Evolutionary conservation across 2,329 filamentous ascomycete genomes (phyloP), one percentile per base, ranked within the genome.

Genomic region (Penicillium sp.): DNA sequence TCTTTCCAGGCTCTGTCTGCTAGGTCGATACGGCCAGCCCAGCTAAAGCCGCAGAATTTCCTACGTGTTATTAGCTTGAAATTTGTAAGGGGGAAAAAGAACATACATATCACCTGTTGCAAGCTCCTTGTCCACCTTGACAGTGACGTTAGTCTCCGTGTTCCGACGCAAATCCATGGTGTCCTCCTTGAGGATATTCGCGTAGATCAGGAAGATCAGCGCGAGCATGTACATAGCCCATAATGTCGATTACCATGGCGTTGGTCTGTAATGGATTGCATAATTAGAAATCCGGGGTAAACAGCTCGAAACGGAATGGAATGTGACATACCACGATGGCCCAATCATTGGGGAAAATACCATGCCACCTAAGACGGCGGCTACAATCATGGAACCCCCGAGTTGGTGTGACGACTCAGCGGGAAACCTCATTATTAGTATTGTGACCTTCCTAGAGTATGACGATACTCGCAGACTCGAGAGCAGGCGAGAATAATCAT

Each of bases 261-360:
- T 4, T 46, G n/a, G 49, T 57, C 45, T 58, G 58, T 3, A n/a
- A 32, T 14, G 14, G 11, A 14, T 26, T 14, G n/a, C 27, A 3
- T 16, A 10, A 22, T 27, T 20, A 44, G 34, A 9, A 6, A 14
- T 26, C 31, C 22, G 24, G n/a, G 26, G 18, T 20, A 24, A 44
- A 42, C 22, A 13, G 16, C 7, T 31, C 16, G 24, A 37, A 37
- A 37, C 20, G 11, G 10, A 14, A 10, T 23, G 24, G 32, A 37
- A 28, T 23, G 18, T 37, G n/a, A 50, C 46, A 22, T 50, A 54
- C 84, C 5, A 82, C 78, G 2, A 81, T 82, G 1, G 75, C 78
- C 84, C 85, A 4, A 83, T 79, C 32, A 87, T 71, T 0, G 85
- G 81, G 1, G 85, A 85, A 7, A 88, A 84, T 20, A 79, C 77